Base-by-base conservation (phyloP, 2,329 filamentous ascomycete species). In the Pochonia chlamydosporia region DNA sequence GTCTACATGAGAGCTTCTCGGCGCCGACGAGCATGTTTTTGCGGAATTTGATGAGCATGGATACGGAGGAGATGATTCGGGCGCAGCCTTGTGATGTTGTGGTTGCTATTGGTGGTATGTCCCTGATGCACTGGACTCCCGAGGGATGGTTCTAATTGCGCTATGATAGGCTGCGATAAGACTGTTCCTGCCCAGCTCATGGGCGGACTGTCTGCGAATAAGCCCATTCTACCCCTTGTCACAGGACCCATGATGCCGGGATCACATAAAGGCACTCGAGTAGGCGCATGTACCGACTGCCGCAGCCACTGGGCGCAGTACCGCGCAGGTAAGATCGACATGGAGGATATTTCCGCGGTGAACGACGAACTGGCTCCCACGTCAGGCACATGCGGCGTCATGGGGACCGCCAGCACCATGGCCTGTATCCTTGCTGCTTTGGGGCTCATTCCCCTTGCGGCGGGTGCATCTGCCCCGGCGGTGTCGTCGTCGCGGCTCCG, bases 321-420 rank as follows among this genome's bases (percentile, higher is more conserved):
- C 48, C 70, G 85, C 16, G 84, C 82, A 0, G 82, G 82, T 0
- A 69, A 73, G 5, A 75, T 88, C 7, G 84, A 87, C 52, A 78
- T 89, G 2, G 85, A 89, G 59, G 85, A 88, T 49, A 87, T 89
- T 21, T 71, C 76, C 1, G 78, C 72, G 3, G 74, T 89, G 24
- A 89, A 88, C 51, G 83, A 87, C 40, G 85, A 89, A 56, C 69
- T 89, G 7, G 84, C 84, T 1, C 85, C 85, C 0, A 88, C 84
- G 72, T 80, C 82, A 2, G 89, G 89, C 25, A 90, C 88, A 1
- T 95, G 89, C 54, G 89, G 89, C 40, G 89, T 91, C 16, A 95
- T 95, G 89, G 93, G 89, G 53, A 95, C 89, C 0, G 89, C 89
- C 6, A 92, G 89, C 59, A 95, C 89, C 2, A 92, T 95, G 87